Percentiles rank a stretch among this genome's conserved stretches.
Evolutionary conservation across 2,329 filamentous ascomycete species (phyloP).

Genomic region (Talaromyces islandicus): DNA sequence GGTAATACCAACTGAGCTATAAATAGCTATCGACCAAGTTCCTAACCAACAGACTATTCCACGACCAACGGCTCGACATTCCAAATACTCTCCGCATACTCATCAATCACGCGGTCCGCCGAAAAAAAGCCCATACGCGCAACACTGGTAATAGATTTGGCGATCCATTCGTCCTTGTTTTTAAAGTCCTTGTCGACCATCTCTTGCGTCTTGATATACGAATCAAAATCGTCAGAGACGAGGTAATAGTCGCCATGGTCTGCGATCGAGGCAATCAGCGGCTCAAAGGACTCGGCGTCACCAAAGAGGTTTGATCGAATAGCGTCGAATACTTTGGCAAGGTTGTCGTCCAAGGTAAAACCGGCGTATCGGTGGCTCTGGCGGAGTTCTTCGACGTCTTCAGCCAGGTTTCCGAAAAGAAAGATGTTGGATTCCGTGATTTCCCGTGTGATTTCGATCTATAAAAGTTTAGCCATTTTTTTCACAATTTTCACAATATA

Average conservation of each 20-base stretch:
- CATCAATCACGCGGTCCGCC: slow-evolving; percentile 89
- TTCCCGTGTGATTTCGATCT: slow-evolving; percentile 97
- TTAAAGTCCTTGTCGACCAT: slow-evolving; percentile 88
- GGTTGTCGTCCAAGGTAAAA: slow-evolving; percentile 69
- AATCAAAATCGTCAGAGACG: slow-evolving; percentile 94
- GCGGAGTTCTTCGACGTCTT: slow-evolving; percentile 93
- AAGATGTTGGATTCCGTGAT: slow-evolving; percentile 97
- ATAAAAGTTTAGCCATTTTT: not conserved
- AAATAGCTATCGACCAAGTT: not conserved
- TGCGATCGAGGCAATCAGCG: slow-evolving; percentile 75
- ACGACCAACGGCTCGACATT: slow-evolving; percentile 76
- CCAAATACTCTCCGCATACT: slow-evolving; percentile 97
- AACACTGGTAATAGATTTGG: slow-evolving; percentile 83
- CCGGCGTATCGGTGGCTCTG: slow-evolving; percentile 80
- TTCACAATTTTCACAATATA: not conserved
- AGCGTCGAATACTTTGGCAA: slow-evolving; percentile 73
- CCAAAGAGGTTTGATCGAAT: slow-evolving; percentile 81
- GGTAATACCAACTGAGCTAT: not conserved
- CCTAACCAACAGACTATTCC: not conserved
- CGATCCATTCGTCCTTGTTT: slow-evolving; percentile 88
- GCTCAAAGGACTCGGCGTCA: slow-evolving; percentile 69
- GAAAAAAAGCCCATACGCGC: slow-evolving; percentile 96
- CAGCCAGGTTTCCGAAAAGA: slow-evolving; percentile 91
- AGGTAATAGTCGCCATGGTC: slow-evolving; percentile 97
- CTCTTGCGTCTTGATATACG: slow-evolving; percentile 84